Evolutionary conservation across 2,329 filamentous ascomycete species (phyloP).

Genomic region (Westerdykella ornata): DNA sequence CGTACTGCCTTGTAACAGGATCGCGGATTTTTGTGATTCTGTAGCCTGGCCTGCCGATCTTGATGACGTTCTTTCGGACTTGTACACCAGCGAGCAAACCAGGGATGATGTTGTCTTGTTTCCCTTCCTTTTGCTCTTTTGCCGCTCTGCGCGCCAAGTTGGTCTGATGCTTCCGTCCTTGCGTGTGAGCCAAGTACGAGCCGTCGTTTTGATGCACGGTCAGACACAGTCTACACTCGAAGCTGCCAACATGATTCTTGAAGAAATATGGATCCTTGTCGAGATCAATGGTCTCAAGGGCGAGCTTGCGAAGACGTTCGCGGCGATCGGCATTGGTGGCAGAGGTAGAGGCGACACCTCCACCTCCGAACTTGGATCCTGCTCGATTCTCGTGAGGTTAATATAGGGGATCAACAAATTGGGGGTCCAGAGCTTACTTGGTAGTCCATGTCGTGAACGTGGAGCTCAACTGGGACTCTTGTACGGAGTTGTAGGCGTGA

Average conservation of each 20-base stretch:
- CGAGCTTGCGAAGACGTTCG: slow-evolving; percentile 94
- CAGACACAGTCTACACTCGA: slow-evolving; percentile 93
- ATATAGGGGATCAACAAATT: slow-evolving; percentile 2
- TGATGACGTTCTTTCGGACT: slow-evolving; percentile 76
- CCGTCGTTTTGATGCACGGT: slow-evolving; percentile 99
- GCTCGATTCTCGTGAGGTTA: slow-evolving; percentile 65
- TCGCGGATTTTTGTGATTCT: slow-evolving; percentile 96
- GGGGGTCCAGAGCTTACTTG: slow-evolving; percentile 36
- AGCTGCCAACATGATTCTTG: slow-evolving; percentile 97
- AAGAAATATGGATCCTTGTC: slow-evolving; percentile 99
- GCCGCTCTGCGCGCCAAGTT: slow-evolving; percentile 93
- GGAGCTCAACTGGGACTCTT: too few relatives aligned
- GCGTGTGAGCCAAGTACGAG: slow-evolving; percentile 95
- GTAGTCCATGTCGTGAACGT: slow-evolving; percentile 42
- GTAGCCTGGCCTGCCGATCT: slow-evolving; percentile 94
- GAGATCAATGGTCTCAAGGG: slow-evolving; percentile 96
- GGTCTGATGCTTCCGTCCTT: slow-evolving; percentile 97
- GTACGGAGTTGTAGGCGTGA: too few relatives aligned
- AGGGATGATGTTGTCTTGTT: slow-evolving; percentile 60
- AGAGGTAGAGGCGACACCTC: slow-evolving; percentile 87
- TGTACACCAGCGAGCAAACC: slow-evolving; percentile 63
- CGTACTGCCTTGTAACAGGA: slow-evolving; percentile 78
- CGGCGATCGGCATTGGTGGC: slow-evolving; percentile 95
- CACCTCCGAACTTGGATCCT: slow-evolving; percentile 95
- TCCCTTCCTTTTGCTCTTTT: slow-evolving; percentile 88